phyloP scores from a whole-genome alignment of 139 green algal species.

The Chlamydomonas incerta region DNA sequence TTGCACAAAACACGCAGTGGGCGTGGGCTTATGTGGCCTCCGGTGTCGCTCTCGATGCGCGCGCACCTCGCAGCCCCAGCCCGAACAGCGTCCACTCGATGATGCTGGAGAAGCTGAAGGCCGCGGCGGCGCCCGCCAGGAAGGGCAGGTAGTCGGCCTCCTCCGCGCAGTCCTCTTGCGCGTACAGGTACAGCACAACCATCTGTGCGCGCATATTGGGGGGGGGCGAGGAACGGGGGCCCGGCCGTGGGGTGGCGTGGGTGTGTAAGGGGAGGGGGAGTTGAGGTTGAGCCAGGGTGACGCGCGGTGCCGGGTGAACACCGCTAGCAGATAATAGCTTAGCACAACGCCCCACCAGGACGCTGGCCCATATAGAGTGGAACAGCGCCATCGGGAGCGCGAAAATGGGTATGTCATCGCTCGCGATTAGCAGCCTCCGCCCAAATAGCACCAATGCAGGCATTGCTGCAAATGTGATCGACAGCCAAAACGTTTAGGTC shows the following conservation, averaged over 20 bases:
- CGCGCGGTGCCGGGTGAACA: too few relatives aligned
- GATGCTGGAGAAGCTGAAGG: background rate
- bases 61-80: background rate
- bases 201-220: too few relatives aligned
- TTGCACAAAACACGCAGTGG: too few relatives aligned
- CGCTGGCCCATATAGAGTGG: background rate
- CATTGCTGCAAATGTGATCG: background rate
- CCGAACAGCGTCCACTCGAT: slow-evolving; percentile 23
- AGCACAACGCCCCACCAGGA: background rate
- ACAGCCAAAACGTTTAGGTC: too few relatives aligned
- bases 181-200: too few relatives aligned
- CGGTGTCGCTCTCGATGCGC: too few relatives aligned
- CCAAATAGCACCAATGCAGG: background rate
- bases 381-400: slow-evolving; percentile 11
- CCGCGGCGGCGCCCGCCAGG: background rate
- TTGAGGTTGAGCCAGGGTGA: too few relatives aligned
- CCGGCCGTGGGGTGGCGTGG: too few relatives aligned
- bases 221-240: too few relatives aligned
- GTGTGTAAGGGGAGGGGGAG: too few relatives aligned
- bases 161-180: background rate
- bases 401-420: slow-evolving; percentile 27
- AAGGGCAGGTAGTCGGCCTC: slow-evolving; percentile 25
- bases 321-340: too few relatives aligned
- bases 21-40: too few relatives aligned
- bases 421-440: slow-evolving; percentile 7